Percentiles rank a stretch among this genome's conserved stretches.
These are phyloP conservation scores for Sphaerulina musiva DNA, from an alignment of 2,329 filamentous ascomycete genomes.

Conservation along the genomic window DNA sequence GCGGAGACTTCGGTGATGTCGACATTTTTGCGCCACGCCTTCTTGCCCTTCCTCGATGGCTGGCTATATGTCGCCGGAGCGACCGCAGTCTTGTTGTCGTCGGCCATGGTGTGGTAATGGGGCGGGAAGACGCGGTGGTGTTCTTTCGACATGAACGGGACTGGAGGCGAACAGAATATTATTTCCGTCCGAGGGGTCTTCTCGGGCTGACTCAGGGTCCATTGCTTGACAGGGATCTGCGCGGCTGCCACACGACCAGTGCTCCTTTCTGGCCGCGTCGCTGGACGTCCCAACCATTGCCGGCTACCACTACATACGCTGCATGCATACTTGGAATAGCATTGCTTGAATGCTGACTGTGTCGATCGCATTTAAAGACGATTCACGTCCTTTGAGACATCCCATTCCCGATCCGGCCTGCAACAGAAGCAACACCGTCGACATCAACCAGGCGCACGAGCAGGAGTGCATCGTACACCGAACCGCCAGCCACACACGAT, in stretches of 20 bases:
- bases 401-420: slow-evolving; percentile 4
- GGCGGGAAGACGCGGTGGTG: neutral
- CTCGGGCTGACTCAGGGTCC: slow-evolving; percentile 1
- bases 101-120: slow-evolving; percentile 7
- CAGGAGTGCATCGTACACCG: neutral
- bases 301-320: too few species aligned
- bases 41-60: slow-evolving; percentile 92
- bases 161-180: neutral
- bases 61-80: slow-evolving; percentile 79
- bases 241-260: neutral
- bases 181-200: neutral
- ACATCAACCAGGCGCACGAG: slow-evolving; percentile 1
- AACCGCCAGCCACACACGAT: neutral
- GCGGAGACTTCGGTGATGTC: slow-evolving; percentile 79
- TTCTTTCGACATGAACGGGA: neutral
- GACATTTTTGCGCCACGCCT: slow-evolving; percentile 98
- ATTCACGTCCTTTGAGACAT: slow-evolving; percentile 3
- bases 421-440: neutral
- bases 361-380: neutral
- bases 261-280: neutral
- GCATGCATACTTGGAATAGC: too few species aligned
- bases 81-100: slow-evolving; percentile 27
- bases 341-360: neutral
- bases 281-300: too few species aligned
- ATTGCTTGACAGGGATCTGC: neutral